A percentile compares a stretch with the other conserved stretches of the same genome.
These are phyloP conservation scores for Knufia petricola DNA, from an alignment of 2,329 filamentous ascomycete species.

Conservation along the genomic window DNA sequence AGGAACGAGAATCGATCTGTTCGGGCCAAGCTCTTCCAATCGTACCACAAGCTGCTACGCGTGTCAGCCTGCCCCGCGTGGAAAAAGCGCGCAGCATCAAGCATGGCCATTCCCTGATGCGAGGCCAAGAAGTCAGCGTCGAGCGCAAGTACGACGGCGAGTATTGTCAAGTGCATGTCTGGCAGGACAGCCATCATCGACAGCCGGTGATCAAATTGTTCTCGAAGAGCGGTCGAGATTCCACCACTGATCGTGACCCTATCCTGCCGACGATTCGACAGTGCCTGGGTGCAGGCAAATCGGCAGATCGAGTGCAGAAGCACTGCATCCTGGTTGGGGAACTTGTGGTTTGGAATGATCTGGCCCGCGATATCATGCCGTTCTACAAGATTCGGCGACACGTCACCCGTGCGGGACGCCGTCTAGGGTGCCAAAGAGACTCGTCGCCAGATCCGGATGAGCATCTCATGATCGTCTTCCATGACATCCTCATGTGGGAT, in stretches of 20 bases:
- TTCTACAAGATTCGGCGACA: constrained; percentile 78
- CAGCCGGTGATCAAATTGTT: constrained; percentile 62
- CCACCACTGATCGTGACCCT: constrained; percentile 69
- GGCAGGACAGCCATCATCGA: constrained; percentile 45
- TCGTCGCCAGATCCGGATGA: constrained; percentile 25
- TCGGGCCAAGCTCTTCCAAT: constrained; percentile 24
- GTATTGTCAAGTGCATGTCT: constrained; percentile 76
- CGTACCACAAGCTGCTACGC: constrained; percentile 46
- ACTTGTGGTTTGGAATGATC: constrained; percentile 64
- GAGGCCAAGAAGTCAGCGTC: constrained; percentile 44
- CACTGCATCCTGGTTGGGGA: constrained; percentile 86
- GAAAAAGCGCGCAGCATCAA: constrained; percentile 57
- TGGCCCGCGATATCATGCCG: constrained; percentile 54
- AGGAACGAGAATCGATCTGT: background rate
- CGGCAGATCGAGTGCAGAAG: too few species aligned
- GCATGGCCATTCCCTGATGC: constrained; percentile 51
- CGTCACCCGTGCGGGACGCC: constrained; percentile 60
- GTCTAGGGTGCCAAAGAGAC: too few species aligned
- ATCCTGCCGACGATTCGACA: too few species aligned
- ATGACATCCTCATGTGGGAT: constrained; percentile 49
- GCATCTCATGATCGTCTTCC: constrained; percentile 41
- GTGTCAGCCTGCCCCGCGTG: constrained; percentile 51
- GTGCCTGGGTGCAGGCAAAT: too few species aligned
- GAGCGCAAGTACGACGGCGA: too few species aligned
- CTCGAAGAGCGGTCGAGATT: constrained; percentile 75